Conservation (phyloP, 2,329 filamentous ascomycete genomes). For the Pestalotiopsis sp. region DNA sequence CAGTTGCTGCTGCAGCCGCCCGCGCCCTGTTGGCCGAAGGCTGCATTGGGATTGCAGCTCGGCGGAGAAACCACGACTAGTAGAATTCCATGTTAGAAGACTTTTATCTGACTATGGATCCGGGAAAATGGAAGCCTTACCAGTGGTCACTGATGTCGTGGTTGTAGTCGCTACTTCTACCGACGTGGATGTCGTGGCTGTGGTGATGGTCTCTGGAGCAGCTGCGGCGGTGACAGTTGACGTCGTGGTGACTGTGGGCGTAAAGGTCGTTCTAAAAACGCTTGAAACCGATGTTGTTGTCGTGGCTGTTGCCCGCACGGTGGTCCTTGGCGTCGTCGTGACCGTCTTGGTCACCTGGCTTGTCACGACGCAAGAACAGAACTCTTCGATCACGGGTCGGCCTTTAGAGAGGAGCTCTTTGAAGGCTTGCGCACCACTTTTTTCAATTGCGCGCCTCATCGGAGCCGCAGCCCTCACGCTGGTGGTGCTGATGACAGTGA, state of each 20-base stretch:
- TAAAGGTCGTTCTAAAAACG: not conserved
- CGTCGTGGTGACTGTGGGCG: not conserved
- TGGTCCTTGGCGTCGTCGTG: not conserved
- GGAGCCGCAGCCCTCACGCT: not conserved
- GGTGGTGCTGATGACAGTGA: not conserved
- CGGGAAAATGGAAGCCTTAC: not conserved
- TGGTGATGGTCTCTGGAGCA: not conserved
- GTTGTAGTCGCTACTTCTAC: not conserved
- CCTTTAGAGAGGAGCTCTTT: not conserved
- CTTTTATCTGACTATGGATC: not conserved
- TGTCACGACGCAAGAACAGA: not conserved
- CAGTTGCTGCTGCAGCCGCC: not conserved
- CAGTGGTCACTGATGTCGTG: not conserved
- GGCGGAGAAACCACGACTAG: not conserved
- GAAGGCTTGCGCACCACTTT: not conserved
- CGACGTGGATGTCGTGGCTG: not conserved
- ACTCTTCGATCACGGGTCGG: not conserved
- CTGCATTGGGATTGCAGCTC: not conserved
- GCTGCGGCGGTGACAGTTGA: not conserved
- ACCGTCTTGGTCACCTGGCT: not conserved
- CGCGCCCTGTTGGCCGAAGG: not conserved
- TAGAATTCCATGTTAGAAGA: not conserved
- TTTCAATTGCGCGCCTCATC: not conserved
- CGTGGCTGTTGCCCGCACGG: not conserved
- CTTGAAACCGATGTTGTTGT: not conserved